These are phyloP conservation scores for Emergomyces pasteurianus DNA, from an alignment of 2,329 filamentous ascomycete genomes.

Conservation along the genomic window DNA sequence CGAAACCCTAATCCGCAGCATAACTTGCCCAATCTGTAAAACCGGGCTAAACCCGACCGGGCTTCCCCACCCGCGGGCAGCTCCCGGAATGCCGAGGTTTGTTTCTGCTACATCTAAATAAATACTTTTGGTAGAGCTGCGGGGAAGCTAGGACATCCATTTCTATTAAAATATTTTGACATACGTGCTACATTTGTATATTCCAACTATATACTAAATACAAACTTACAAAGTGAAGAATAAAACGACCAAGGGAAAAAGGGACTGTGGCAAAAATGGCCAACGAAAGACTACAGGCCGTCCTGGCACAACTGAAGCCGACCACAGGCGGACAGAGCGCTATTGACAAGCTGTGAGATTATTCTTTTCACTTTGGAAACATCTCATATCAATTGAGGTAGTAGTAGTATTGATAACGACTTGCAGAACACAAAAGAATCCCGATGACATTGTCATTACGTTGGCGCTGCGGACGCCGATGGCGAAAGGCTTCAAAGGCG, in stretches of 20 bases:
- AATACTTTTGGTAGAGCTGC: neutral
- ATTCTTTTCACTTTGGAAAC: neutral
- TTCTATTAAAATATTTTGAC: neutral
- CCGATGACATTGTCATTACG: slow-evolving; percentile 94
- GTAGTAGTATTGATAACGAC: neutral
- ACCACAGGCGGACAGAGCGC: slow-evolving; percentile 9
- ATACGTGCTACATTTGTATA: neutral
- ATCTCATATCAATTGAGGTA: neutral
- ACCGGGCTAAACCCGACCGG: neutral
- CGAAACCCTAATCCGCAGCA: neutral
- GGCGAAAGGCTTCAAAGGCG: slow-evolving; percentile 78
- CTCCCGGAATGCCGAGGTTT: neutral
- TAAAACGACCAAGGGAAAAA: neutral
- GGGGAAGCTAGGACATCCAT: neutral
- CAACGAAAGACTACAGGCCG: slow-evolving; percentile 11
- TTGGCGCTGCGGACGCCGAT: slow-evolving; percentile 81
- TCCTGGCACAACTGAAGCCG: slow-evolving; percentile 13
- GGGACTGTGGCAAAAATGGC: slow-evolving; percentile 8
- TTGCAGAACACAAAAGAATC: slow-evolving; percentile 72
- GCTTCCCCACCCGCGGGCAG: neutral
- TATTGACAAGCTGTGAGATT: slow-evolving; percentile 11
- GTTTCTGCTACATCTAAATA: neutral
- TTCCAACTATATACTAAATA: neutral
- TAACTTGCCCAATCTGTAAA: no score
- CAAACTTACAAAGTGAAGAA: neutral